Base-by-base conservation (phyloP, 2,329 filamentous ascomycete species). In the Calonectria crousiana region DNA sequence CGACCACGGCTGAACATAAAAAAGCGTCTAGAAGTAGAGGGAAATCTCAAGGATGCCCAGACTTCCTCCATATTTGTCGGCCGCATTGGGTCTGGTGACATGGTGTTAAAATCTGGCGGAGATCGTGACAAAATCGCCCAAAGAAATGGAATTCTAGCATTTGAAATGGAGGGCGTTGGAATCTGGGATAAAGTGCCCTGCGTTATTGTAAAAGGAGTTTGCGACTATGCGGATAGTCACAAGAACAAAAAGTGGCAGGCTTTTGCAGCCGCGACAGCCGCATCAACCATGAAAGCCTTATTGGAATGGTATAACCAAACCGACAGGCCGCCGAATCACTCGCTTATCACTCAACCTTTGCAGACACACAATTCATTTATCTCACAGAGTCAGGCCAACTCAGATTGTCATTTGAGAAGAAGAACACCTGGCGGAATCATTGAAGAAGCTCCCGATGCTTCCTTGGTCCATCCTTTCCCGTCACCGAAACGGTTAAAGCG, bases 61-160 rank as follows among this genome's bases (percentile, higher is more conserved):
- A 23, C 67, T 3, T 75, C 77, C 8, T 53, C 36, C 13, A 68
- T 87, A 0, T 84, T 86, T 64, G 77, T 87, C 36, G 86, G 86
- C 0, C 67, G 47, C 1, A 53, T 67, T 67, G 65, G 32, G 4
- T 67, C 65, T 3, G 65, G 32, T 1, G 65, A 67, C 75, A 80
- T 77, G 2, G 84, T 88, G 1, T 84, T 88, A 72, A 86, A 85
- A 52, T 83, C 83, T 13, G 51, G 30, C 23, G 49, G n/a, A 14
- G 44, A 67, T 13, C 64, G 44, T 14, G 70, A 72, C 23, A 23
- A 30, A 4, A 41, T 72, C 13, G 30, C 65, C 4, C 2, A 13
- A 4, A 4, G 6, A 9, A 8, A 52, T 6, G n/a, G 16, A 6
- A 26, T 68, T 11, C 38, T 72, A 20, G 70, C 64, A 4, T 72